Evolutionary conservation across 2,329 filamentous ascomycete genomes (phyloP).

Genomic region (Pyrenophora seminiperda): DNA sequence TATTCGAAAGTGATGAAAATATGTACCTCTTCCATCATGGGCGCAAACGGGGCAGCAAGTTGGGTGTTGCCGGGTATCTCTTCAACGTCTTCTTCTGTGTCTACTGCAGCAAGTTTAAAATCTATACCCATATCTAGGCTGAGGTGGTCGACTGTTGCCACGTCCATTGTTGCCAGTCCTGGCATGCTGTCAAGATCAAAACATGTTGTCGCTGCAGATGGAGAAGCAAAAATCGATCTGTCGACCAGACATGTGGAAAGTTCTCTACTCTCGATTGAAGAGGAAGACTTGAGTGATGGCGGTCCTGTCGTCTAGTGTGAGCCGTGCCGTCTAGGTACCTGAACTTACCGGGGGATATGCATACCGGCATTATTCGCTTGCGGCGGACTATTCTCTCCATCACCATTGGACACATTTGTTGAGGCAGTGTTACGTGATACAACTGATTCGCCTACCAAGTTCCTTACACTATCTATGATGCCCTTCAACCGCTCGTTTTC

Average conservation of each 20-base stretch:
- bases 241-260: constrained; percentile 1
- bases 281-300: constrained; percentile 30
- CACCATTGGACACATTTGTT: constrained; percentile 9
- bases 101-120: constrained; percentile 23
- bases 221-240: constrained; percentile 18
- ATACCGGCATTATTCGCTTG: constrained; percentile 33
- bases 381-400: constrained; percentile 21
- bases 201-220: constrained; percentile 5
- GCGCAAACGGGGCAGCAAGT: constrained; percentile 35
- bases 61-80: constrained; percentile 19
- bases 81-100: constrained; percentile 17
- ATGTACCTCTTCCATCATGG: constrained; percentile 36
- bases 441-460: constrained; percentile 34
- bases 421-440: constrained; percentile 18
- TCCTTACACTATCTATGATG: constrained; percentile 44
- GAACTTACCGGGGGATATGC: constrained; percentile 13
- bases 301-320: constrained; percentile 34
- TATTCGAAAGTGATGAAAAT: neutral
- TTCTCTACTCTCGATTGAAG: constrained; percentile 22
- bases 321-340: constrained; percentile 14
- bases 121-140: constrained; percentile 16
- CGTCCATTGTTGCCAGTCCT: constrained; percentile 21
- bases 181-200: constrained; percentile 45
- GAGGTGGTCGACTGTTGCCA: constrained; percentile 4
- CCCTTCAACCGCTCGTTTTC: constrained; percentile 44